Base-by-base conservation (phyloP, 2,329 filamentous ascomycete genomes). In the Aureobasidium sp. region DNA sequence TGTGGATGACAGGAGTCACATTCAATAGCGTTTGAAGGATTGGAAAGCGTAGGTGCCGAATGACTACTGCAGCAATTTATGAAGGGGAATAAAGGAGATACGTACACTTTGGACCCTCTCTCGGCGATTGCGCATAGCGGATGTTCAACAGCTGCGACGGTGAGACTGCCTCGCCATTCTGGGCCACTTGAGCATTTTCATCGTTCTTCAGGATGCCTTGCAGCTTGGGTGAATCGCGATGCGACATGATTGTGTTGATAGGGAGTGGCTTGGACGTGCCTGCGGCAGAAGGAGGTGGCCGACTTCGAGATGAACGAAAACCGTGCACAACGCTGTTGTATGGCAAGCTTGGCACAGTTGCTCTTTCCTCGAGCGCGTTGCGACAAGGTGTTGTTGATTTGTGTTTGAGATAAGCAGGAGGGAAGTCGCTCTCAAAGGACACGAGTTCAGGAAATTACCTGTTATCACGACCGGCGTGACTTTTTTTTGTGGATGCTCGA, bases 131-230 rank as follows among this genome's bases (percentile, higher is more conserved):
- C 10, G 59, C 25, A 5, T 21, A 27, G 6, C 49, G 48, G 29
- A 61, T 16, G 25, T 42, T 49, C 3, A 61, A n/a, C 41, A 54
- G 42, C 21, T 41, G 36, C 49, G 59, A 61, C 37, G 59, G 59
- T n/a, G 59, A 61, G 27, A 61, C 42, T 10, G 59, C 10, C 13
- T 47, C 32, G 15, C 39, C 53, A 32, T 57, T 27, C 3, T 57
- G 39, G 13, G 41, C 4, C 3, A 21, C 16, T 37, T 58, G 41
- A 39, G 21, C 39, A 16, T 34, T 25, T 8, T 61, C 59, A n/a
- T 61, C 59, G 25, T 55, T 61, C 34, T 61, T 61, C 49, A 61
- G 16, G 34, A 61, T 61, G n/a, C 59, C 32, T 32, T 61, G 59
- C 25, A 61, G n/a, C 32, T 55, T 61, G 4, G 59, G 59, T n/a